A percentile compares a stretch with the other conserved stretches of the same genome.
Conservation (phyloP, 2,329 filamentous ascomycete species). For the Colletotrichum somersetense region DNA sequence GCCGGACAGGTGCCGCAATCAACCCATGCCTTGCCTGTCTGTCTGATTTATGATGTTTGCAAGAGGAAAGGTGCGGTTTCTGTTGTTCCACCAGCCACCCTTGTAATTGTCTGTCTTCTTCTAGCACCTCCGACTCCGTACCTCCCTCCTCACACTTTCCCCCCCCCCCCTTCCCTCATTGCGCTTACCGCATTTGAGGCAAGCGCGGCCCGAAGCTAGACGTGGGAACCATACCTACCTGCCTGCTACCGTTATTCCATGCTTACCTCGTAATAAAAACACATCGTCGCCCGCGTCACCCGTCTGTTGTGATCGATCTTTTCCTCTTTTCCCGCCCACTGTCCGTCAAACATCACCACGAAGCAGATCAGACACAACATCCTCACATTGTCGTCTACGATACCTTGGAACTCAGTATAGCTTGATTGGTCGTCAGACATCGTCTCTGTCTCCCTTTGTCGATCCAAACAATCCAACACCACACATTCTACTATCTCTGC, state of each 20-base stretch:
- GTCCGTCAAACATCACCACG: conserved; percentile 29
- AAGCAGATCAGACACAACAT: conserved; percentile 38
- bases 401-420: conserved; percentile 36
- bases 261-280: conserved; percentile 36
- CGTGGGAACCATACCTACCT: conserved; percentile 20
- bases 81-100: conserved; percentile 39
- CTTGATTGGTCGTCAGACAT: conserved; percentile 29
- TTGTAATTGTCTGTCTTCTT: conserved; percentile 21
- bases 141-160: not conserved
- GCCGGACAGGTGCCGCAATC: conserved; percentile 27
- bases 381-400: conserved; percentile 34
- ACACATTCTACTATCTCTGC: conserved; percentile 23
- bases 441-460: conserved; percentile 7
- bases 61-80: conserved; percentile 41
- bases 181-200: conserved; percentile 18
- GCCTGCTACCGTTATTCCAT: conserved; percentile 7
- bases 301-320: conserved; percentile 1
- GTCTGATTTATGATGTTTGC: conserved; percentile 19
- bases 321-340: conserved; percentile 24
- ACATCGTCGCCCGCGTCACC: conserved; percentile 36
- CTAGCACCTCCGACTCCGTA: conserved; percentile 7
- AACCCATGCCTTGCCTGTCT: conserved; percentile 30
- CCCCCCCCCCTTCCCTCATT: not conserved
- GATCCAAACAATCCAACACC: conserved; percentile 3
- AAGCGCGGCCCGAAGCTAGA: conserved; percentile 9